Base-by-base conservation (phyloP, 148 eudicot genomes). In the Vaccinium corymbosum region DNA sequence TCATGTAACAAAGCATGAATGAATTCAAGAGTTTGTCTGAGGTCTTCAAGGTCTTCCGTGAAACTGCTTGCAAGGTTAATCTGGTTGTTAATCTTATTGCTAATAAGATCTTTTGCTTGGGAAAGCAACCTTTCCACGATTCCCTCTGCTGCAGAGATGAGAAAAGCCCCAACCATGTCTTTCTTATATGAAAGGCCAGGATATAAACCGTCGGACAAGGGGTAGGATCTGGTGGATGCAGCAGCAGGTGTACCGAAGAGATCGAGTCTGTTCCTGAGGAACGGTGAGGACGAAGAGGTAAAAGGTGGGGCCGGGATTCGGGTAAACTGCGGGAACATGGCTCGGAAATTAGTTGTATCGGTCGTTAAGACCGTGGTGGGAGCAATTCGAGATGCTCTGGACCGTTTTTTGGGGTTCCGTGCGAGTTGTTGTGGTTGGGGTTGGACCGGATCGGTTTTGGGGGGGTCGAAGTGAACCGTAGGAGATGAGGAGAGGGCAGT, bases 291-390 rank as follows among this genome's bases (percentile, higher is more conserved):
- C 3, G 72, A 66, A 4, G 25, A 81, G 1, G 91, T 48, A 72
- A 93, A 93, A 0, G 98, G 98, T 0, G 92, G 92, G 0, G 93
- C 90, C 12, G 98, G 97, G 56, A 93, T 91, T 50, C 98, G 97
- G 2, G 98, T 94, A 53, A 93, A 96, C 71, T 96, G 95, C 79
- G 93, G 98, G 1, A 96, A 98, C 98, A 93, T 93, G 83, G 98
- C 94, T 46, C 98, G 85, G 91, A 96, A 96, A 83, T 96, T 96
- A 12, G 89, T 82, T 22, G 98, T 96, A 83, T 96, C 98, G 14
- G 98, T 94, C 0, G 97, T 93, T 7, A 96, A 79, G 10, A 96
- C 97, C 0, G 98, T 96, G 0, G 98, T 96, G 0, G 98, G 98
- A 0, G 98, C 94, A 38, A 92, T 88, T 64, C 98, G 75, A 0